phyloP scores from a whole-genome alignment of 148 eudicot species.

The Chenopodium quinoa region DNA sequence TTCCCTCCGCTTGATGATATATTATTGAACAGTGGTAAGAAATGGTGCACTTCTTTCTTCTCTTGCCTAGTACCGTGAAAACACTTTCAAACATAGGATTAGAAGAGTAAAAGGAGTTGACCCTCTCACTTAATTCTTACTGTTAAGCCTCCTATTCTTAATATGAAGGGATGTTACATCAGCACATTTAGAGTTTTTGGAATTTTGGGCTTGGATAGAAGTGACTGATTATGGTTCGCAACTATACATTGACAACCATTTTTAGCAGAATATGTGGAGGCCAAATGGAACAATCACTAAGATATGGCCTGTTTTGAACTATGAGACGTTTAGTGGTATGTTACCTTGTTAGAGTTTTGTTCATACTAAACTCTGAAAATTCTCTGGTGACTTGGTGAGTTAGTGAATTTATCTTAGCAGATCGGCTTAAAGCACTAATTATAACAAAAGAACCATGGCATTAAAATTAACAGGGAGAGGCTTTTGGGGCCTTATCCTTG shows the following conservation, averaged over 20 bases:
- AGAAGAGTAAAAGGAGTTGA: neutral
- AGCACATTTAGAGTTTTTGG: neutral
- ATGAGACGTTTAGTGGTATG: neutral
- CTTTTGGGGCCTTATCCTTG: neutral
- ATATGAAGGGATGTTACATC: neutral
- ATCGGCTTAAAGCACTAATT: too few species aligned
- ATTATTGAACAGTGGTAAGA: neutral
- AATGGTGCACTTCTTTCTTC: neutral
- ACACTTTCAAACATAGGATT: neutral
- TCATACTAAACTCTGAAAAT: neutral
- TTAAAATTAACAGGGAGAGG: neutral
- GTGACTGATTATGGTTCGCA: neutral
- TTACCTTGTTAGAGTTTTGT: neutral
- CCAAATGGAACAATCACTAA: neutral
- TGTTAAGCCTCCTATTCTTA: neutral
- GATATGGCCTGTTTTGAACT: neutral
- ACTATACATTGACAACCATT: neutral
- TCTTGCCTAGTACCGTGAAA: neutral
- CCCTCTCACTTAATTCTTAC: neutral
- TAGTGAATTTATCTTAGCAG: too few species aligned
- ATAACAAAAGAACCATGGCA: neutral
- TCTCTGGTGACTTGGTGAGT: too few species aligned
- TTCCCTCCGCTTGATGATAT: neutral
- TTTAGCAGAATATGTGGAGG: neutral
- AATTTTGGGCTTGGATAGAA: neutral